Evolutionary conservation across 345 rosid species (phyloP).

Genomic region (Melaleuca quinquenervia): DNA sequence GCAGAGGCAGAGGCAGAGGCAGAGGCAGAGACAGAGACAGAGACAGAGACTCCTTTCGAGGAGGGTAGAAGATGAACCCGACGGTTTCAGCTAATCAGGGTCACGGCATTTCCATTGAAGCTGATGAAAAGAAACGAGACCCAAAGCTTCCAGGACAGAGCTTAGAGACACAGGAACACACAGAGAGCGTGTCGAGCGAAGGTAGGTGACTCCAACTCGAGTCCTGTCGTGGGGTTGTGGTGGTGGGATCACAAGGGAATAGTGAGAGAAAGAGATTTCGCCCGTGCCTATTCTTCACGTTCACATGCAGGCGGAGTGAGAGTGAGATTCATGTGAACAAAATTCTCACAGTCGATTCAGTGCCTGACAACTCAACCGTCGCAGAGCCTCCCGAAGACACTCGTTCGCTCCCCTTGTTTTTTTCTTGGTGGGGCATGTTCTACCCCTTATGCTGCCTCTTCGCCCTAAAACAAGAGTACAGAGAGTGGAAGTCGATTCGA

Average conservation of each 20-base stretch:
- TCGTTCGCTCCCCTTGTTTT: background rate
- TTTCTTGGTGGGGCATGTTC: background rate
- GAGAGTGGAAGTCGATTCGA: background rate
- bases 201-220: background rate
- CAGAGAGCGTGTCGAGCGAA: background rate
- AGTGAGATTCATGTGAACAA: background rate
- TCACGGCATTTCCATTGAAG: background rate
- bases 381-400: background rate
- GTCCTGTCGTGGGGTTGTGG: background rate
- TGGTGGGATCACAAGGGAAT: slow-evolving; percentile 1
- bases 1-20: background rate
- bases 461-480: background rate
- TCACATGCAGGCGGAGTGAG: background rate
- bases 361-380: background rate
- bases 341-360: background rate
- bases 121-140: background rate
- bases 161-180: background rate
- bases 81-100: background rate
- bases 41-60: background rate
- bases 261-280: background rate
- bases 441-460: background rate
- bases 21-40: background rate
- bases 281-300: background rate
- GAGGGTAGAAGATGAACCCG: background rate
- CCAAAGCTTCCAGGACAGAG: background rate